Evolutionary conservation across 257 asterid genomes (phyloP), one percentile per base, ranked within the genome.

Genomic region (Lavandula angustifolia): DNA sequence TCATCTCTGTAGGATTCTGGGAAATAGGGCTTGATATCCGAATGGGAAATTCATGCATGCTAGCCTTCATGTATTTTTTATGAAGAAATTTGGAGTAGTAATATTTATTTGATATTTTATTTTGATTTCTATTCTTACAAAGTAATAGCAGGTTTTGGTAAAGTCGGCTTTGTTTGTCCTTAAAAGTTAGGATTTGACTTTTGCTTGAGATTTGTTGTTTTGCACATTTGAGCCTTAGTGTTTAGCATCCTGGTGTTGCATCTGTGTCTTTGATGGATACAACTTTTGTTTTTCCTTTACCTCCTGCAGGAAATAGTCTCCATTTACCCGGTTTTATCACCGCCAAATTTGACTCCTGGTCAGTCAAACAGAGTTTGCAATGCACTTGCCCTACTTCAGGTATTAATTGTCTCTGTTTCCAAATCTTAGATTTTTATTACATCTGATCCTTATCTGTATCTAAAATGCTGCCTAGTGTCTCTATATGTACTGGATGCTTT

Each of bases 311-410:
- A 92, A 77, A 89, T 92, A 63, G 96, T 92, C 40, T 89, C 92
- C 37, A 89, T 92, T 57, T 92, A 92, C 78, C 99, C 97, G 12
- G 96, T 92, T 65, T 76, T 92, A 47, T 89, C 97, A 49, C 99
- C 99, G 7, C 99, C 99, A 42, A 89, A 83, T 79, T 76, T 92
- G 72, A 85, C 96, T 75, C 94, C 95, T 55, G 88, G 89, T 0
- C 97, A 92, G 68, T 92, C 99, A 5, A 87, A 87, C 76, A 78
- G 99, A 75, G 96, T 89, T 68, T 92, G 99, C 85, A 89, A 92
- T 84, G 99, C 97, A 50, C 95, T 92, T 54, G 99, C 99, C 34
- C 86, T 92, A 54, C 96, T 92, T 81, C 99, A 92, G 97, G 97
- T 89, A 65, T 13, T 59, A 22, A 44, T 35, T 12, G 3, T n/a